Percentiles rank a stretch among this genome's conserved stretches.
These are phyloP conservation scores for Apiospora saccharicola DNA, from an alignment of 2,329 filamentous ascomycete species.

Conservation along the genomic window DNA sequence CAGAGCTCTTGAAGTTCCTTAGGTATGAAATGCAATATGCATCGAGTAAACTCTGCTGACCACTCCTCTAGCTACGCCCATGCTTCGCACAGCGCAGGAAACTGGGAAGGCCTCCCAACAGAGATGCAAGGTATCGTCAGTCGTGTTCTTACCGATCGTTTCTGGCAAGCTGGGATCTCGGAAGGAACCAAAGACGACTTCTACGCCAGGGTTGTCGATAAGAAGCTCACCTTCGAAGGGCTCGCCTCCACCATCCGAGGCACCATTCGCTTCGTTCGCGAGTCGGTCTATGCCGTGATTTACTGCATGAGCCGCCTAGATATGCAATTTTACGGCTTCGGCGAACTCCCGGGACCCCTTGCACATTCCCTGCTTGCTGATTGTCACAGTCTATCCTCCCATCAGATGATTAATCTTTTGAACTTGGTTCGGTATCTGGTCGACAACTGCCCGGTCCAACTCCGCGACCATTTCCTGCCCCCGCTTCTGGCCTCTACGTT, in stretches of 20 bases:
- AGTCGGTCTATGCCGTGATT: slow-evolving; percentile 92
- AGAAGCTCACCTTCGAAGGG: slow-evolving; percentile 88
- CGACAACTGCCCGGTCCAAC: slow-evolving; percentile 85
- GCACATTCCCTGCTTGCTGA: slow-evolving; percentile 86
- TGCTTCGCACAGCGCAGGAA: slow-evolving; percentile 85
- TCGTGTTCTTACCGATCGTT: slow-evolving; percentile 88
- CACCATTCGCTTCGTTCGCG: slow-evolving; percentile 86
- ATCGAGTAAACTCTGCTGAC: slow-evolving; percentile 4
- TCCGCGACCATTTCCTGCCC: slow-evolving; percentile 82
- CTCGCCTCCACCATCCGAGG: slow-evolving; percentile 93
- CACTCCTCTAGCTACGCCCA: slow-evolving; percentile 75
- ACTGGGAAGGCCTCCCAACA: slow-evolving; percentile 78
- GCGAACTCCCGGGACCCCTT: slow-evolving; percentile 81
- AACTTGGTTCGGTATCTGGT: slow-evolving; percentile 89
- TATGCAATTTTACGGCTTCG: slow-evolving; percentile 88
- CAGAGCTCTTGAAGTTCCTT: slow-evolving; percentile 83
- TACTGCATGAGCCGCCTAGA: slow-evolving; percentile 92
- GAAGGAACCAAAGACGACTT: slow-evolving; percentile 96
- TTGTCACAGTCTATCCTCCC: slow-evolving; percentile 82
- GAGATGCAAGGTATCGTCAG: slow-evolving; percentile 82
- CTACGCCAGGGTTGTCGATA: slow-evolving; percentile 88
- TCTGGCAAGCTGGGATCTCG: slow-evolving; percentile 98
- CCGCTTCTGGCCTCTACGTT: slow-evolving; percentile 85
- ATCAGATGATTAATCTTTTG: slow-evolving; percentile 92
- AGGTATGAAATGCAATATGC: slow-evolving; percentile 29